Conservation (phyloP, 352 stramenopile species). For the Globisporangium nagaii region DNA sequence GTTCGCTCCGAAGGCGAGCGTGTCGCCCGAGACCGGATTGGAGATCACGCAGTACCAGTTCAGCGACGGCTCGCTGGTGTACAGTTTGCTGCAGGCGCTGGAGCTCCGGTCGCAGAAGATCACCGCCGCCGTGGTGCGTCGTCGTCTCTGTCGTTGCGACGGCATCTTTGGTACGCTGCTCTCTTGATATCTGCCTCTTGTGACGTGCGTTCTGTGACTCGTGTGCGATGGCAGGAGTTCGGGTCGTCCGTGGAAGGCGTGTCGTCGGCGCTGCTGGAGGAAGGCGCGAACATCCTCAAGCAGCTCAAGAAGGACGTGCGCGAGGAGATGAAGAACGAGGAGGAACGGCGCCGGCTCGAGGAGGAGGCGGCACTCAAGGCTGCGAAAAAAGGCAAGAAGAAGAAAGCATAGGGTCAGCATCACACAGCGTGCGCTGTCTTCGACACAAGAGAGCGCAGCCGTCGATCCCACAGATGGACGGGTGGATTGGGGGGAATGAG, state of each 20-base stretch:
- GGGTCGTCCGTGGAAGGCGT: slow-evolving; percentile 41
- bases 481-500: neutral
- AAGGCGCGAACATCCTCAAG: slow-evolving; percentile 49
- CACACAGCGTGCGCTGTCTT: too few species aligned
- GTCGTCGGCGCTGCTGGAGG: slow-evolving; percentile 49
- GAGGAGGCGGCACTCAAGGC: slow-evolving; percentile 71
- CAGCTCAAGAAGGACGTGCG: slow-evolving; percentile 82
- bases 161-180: too few species aligned
- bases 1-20: slow-evolving; percentile 24
- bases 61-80: slow-evolving; percentile 30
- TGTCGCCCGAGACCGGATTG: slow-evolving; percentile 16
- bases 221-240: slow-evolving; percentile 28
- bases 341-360: slow-evolving; percentile 63
- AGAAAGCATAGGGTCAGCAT: slow-evolving; percentile 38
- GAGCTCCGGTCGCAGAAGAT: slow-evolving; percentile 54
- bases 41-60: slow-evolving; percentile 42
- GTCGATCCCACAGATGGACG: too few species aligned
- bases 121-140: slow-evolving; percentile 37
- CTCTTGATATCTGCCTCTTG: too few species aligned
- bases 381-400: slow-evolving; percentile 80
- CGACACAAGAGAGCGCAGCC: too few species aligned
- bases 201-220: neutral
- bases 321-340: slow-evolving; percentile 69
- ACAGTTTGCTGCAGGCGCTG: slow-evolving; percentile 63
- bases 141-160: neutral